phyloP scores from a whole-genome alignment of 2,329 filamentous ascomycete species.

The Sclerotinia borealis region DNA sequence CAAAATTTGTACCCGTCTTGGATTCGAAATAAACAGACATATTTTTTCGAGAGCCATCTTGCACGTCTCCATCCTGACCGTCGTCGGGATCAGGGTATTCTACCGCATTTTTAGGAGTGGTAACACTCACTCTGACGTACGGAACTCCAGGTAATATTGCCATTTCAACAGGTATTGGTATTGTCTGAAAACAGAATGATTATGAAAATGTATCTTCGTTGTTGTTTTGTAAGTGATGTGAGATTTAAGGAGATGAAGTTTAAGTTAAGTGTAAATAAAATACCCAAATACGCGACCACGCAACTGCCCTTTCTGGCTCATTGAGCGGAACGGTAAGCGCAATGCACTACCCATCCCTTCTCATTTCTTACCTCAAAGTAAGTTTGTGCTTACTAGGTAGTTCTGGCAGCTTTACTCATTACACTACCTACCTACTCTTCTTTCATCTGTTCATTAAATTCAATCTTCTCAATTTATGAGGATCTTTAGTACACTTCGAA shows the following conservation, averaged over 20 bases:
- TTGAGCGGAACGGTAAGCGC: background rate
- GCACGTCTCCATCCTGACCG: background rate
- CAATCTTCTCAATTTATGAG: background rate
- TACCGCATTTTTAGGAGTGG: background rate
- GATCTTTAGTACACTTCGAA: background rate
- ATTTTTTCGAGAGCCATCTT: background rate
- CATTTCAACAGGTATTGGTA: background rate
- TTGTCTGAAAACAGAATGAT: too few species aligned
- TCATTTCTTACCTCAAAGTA: background rate
- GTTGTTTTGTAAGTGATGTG: background rate
- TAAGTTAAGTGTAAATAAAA: background rate
- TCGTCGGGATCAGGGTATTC: conserved; percentile 1
- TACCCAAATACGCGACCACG: background rate
- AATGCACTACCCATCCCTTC: too few species aligned
- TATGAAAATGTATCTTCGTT: background rate
- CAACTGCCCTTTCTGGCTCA: background rate
- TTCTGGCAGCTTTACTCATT: background rate
- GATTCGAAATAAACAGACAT: conserved; percentile 6
- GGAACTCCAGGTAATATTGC: conserved; percentile 1
- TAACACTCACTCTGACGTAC: background rate
- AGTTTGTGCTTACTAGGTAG: background rate
- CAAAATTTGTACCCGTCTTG: background rate
- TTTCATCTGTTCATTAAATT: background rate
- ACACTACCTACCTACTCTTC: too few species aligned
- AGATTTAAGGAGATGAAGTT: background rate